These are phyloP conservation scores for Penicillium silybi DNA, from an alignment of 495 filamentous ascomycete genomes.

Conservation along the genomic window DNA sequence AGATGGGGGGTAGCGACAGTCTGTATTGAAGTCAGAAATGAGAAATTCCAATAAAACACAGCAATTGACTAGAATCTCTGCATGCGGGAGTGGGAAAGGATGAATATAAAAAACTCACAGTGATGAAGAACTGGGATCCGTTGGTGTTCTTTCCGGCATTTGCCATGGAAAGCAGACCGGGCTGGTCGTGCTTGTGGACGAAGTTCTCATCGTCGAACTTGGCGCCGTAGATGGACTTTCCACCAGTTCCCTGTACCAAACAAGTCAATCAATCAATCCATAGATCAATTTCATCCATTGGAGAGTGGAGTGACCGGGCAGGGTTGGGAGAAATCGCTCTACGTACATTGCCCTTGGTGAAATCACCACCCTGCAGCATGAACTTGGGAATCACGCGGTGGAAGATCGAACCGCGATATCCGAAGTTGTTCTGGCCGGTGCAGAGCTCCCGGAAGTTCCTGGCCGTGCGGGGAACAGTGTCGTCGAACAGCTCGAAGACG, in stretches of 20 bases:
- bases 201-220: slow-evolving; percentile 94
- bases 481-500: slow-evolving; percentile 78
- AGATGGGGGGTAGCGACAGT: slow-evolving; percentile 68
- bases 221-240: slow-evolving; percentile 85
- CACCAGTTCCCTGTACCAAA: slow-evolving; percentile 61
- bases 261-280: neutral
- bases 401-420: slow-evolving; percentile 78
- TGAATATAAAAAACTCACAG: slow-evolving; percentile 35
- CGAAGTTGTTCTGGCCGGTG: slow-evolving; percentile 68
- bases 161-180: slow-evolving; percentile 85
- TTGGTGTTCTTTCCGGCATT: slow-evolving; percentile 79
- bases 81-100: neutral
- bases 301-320: neutral
- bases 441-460: slow-evolving; percentile 87
- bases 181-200: slow-evolving; percentile 66
- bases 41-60: neutral
- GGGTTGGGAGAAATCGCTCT: neutral
- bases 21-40: neutral
- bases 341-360: slow-evolving; percentile 66
- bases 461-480: slow-evolving; percentile 79
- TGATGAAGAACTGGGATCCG: slow-evolving; percentile 90
- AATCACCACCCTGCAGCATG: slow-evolving; percentile 58
- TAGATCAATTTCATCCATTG: neutral
- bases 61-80: neutral
- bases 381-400: slow-evolving; percentile 89